These are phyloP conservation scores for Logfia minima DNA, from an alignment of 129 eudicot genomes.

Conservation along the genomic window DNA sequence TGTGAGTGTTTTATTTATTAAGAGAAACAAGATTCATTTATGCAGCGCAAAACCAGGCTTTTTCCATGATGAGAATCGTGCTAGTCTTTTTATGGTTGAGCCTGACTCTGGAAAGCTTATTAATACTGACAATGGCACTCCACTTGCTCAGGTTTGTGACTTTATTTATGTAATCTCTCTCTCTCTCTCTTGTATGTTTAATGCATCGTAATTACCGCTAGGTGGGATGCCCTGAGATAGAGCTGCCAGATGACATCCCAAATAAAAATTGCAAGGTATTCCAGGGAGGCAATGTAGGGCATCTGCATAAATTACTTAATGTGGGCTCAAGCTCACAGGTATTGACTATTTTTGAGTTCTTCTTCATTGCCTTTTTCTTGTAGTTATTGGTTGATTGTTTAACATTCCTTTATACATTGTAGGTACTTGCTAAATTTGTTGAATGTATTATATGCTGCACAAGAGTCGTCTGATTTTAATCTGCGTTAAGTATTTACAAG, in stretches of 20 bases:
- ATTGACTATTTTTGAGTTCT: conserved; percentile 10
- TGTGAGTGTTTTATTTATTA: neutral
- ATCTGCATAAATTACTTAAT: conserved; percentile 76
- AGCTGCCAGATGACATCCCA: conserved; percentile 45
- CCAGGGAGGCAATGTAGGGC: conserved; percentile 98
- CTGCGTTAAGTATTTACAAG: neutral
- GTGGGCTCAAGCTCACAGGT: conserved; percentile 98
- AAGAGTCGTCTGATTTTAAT: neutral
- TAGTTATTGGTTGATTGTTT: conserved; percentile 1
- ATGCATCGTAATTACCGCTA: conserved; percentile 18
- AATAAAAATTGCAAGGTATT: conserved; percentile 54
- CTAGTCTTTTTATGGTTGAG: conserved; percentile 83
- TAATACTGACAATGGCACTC: conserved; percentile 93
- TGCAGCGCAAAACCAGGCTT: conserved; percentile 93
- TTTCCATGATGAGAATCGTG: conserved; percentile 92
- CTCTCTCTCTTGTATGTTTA: neutral
- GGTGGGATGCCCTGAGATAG: conserved; percentile 60
- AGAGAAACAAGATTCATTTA: neutral
- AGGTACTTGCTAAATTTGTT: conserved; percentile 2
- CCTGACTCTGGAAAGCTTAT: conserved; percentile 84
- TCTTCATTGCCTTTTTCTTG: neutral
- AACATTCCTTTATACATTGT: neutral
- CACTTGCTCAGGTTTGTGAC: conserved; percentile 81
- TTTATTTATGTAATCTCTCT: neutral
- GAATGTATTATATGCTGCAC: neutral